Evolutionary conservation across 129 eudicot genomes (phyloP).

Genomic region (Deinandra increscens): DNA sequence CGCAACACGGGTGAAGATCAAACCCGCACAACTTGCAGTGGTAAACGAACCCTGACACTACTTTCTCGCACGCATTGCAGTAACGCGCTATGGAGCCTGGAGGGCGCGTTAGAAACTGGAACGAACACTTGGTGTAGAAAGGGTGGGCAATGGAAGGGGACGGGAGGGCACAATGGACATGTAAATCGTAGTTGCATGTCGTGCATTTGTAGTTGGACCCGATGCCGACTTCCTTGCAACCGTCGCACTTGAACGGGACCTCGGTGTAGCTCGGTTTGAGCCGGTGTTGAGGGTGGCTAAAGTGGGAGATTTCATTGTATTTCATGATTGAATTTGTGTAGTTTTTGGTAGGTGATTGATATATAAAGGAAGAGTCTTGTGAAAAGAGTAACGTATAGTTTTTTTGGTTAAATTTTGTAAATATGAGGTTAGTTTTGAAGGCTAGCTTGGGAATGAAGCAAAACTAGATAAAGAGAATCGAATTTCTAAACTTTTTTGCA

Average conservation of each 20-base stretch:
- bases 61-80: conserved; percentile 57
- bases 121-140: conserved; percentile 55
- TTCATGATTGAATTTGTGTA: conserved; percentile 39
- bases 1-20: conserved; percentile 74
- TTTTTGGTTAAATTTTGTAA: conserved; percentile 24
- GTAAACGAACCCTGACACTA: conserved; percentile 49
- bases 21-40: conserved; percentile 62
- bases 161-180: conserved; percentile 49
- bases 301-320: conserved; percentile 44
- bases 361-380: conserved; percentile 27
- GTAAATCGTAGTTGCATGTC: conserved; percentile 56
- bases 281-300: conserved; percentile 56
- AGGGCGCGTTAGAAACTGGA: conserved; percentile 36
- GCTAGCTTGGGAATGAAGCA: conserved; percentile 47
- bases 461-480: conserved; percentile 36
- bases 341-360: conserved; percentile 12
- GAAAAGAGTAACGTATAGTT: conserved; percentile 26
- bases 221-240: conserved; percentile 70
- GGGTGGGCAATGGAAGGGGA: conserved; percentile 52
- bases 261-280: conserved; percentile 54
- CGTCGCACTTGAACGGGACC: conserved; percentile 64
- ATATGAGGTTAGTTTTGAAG: conserved; percentile 16
- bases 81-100: conserved; percentile 50
- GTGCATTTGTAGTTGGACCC: conserved; percentile 58
- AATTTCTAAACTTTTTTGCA: conserved; percentile 12